Percentiles rank a stretch among this genome's conserved stretches.
Conservation (phyloP, 2,329 filamentous ascomycete genomes). For the Dactylonectria macrodidyma region DNA sequence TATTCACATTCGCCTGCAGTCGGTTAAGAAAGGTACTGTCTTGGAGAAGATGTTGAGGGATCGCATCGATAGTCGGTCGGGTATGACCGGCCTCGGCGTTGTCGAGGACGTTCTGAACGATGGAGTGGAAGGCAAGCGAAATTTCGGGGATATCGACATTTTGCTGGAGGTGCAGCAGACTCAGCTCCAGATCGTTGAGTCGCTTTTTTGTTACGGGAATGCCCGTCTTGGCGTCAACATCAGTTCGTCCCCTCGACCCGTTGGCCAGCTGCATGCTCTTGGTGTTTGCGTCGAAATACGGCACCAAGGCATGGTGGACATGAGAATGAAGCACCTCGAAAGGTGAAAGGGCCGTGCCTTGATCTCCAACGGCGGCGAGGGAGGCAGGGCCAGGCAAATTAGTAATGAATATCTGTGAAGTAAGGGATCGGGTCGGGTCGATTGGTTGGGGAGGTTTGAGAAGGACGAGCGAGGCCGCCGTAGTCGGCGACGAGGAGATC, state of each 20-base stretch:
- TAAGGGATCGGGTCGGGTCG: conserved; percentile 85
- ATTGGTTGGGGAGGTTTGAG: conserved; percentile 92
- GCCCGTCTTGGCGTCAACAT: conserved; percentile 92
- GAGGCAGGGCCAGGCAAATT: conserved; percentile 89
- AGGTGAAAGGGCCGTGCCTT: conserved; percentile 82
- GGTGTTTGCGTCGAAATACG: conserved; percentile 97
- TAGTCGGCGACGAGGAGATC: conserved; percentile 84
- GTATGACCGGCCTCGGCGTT: conserved; percentile 77
- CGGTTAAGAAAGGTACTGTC: conserved; percentile 95
- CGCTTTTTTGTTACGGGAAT: conserved; percentile 98
- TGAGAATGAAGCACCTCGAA: conserved; percentile 95
- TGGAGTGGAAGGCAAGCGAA: conserved; percentile 87
- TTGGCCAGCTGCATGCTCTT: conserved; percentile 80
- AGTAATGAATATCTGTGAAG: conserved; percentile 91
- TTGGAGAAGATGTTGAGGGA: conserved; percentile 82
- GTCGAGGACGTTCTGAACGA: conserved; percentile 88
- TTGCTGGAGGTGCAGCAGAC: conserved; percentile 91
- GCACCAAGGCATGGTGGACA: conserved; percentile 90
- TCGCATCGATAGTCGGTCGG: conserved; percentile 83
- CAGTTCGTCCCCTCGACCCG: conserved; percentile 79
- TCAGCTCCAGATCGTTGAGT: conserved; percentile 93
- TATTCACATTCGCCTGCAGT: conserved; percentile 92
- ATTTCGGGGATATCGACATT: conserved; percentile 98
- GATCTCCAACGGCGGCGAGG: conserved; percentile 77
- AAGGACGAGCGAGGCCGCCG: conserved; percentile 87